A percentile compares a stretch with the other conserved stretches of the same genome.
These are phyloP conservation scores for Xylariaceae sp. DNA, from an alignment of 2,329 filamentous ascomycete species.

Conservation along the genomic window DNA sequence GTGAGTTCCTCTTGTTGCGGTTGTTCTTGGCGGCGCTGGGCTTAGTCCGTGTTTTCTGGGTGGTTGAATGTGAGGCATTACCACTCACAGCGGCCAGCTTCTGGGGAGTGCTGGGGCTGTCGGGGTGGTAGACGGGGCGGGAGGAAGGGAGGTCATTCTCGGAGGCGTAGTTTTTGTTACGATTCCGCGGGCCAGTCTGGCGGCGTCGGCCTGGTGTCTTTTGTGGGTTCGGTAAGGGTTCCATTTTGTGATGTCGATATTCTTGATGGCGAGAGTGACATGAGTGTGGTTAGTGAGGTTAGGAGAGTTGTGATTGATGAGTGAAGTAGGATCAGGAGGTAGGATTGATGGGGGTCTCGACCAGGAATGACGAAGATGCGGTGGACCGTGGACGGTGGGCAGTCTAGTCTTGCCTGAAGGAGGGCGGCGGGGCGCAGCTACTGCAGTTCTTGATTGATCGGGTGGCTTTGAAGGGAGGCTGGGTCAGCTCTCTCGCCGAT, in stretches of 20 bases:
- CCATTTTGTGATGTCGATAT: conserved; percentile 32
- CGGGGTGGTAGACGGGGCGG: conserved; percentile 28
- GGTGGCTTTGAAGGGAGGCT: no score
- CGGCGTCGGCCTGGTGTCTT: conserved; percentile 40
- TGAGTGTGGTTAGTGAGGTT: conserved; percentile 16
- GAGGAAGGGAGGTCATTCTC: conserved; percentile 49
- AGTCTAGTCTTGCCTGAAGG: no score
- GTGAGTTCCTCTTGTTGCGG: conserved; percentile 34
- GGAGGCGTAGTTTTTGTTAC: conserved; percentile 53
- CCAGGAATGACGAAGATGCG: no score
- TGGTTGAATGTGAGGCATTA: conserved; percentile 31
- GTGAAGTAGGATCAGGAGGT: conserved; percentile 7
- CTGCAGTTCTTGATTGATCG: no score
- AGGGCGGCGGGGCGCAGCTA: no score
- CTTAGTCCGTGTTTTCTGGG: conserved; percentile 27
- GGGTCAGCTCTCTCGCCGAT: no score
- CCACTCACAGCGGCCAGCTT: conserved; percentile 29
- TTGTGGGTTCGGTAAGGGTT: conserved; percentile 30
- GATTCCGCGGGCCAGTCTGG: conserved; percentile 34
- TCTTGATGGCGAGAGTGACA: no score
- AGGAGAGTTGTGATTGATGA: background rate
- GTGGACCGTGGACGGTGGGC: no score
- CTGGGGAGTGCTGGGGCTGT: conserved; percentile 42
- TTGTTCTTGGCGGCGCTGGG: conserved; percentile 20
- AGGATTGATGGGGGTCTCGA: conserved; percentile 6